Conservation (phyloP, 2,329 filamentous ascomycete species). For the Trichothecium roseum region DNA sequence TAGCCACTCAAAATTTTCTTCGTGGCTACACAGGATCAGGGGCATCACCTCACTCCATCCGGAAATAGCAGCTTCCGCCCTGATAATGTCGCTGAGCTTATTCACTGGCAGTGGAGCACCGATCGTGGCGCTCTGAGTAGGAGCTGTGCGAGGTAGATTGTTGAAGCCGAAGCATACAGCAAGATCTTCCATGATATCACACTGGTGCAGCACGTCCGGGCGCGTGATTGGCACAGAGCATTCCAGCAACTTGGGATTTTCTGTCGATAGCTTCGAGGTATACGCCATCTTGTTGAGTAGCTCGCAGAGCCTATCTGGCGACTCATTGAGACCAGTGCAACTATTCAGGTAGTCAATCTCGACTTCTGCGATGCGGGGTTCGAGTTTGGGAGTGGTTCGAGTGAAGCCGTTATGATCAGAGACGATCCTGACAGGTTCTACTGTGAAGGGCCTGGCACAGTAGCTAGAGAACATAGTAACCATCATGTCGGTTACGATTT, state of each 20-base stretch:
- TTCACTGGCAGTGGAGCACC: constrained; percentile 84
- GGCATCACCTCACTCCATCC: constrained; percentile 97
- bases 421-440: constrained; percentile 87
- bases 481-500: constrained; percentile 91
- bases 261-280: constrained; percentile 62
- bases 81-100: constrained; percentile 87
- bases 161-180: constrained; percentile 98
- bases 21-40: constrained; percentile 90
- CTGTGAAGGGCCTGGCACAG: constrained; percentile 76
- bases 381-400: constrained; percentile 69
- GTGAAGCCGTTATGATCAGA: constrained; percentile 84
- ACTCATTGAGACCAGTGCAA: constrained; percentile 73
- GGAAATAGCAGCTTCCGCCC: constrained; percentile 80
- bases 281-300: constrained; percentile 86
- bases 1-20: constrained; percentile 95
- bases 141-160: constrained; percentile 77
- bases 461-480: constrained; percentile 96
- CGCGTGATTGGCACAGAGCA: constrained; percentile 80
- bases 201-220: constrained; percentile 91
- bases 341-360: constrained; percentile 91
- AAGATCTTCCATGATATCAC: constrained; percentile 97
- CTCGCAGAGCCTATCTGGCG: constrained; percentile 64
- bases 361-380: constrained; percentile 66
- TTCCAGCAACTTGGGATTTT: constrained; percentile 61
- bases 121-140: constrained; percentile 75